Base-by-base conservation (phyloP, 208 protist species). In the Acanthamoeba triangularis region DNA sequence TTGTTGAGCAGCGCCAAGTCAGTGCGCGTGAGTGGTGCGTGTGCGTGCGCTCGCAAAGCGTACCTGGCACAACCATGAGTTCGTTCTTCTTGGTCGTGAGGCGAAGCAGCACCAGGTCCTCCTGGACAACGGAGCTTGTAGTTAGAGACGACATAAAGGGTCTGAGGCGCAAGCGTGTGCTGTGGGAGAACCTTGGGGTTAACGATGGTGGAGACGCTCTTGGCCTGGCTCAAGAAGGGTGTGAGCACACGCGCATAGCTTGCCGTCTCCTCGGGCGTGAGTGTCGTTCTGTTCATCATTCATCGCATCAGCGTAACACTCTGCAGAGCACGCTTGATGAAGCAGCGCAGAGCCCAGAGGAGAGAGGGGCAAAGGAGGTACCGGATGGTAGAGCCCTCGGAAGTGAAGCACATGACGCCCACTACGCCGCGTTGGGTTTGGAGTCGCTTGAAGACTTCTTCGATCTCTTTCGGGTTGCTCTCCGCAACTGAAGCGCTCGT, bases 381-480 rank as follows among this genome's bases (percentile, higher is more conserved):
- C 78, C 78, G 78, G 16, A 87, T 20, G 18, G 49, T 87, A 5
- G 78, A 87, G 23, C 78, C 78, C 47, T 87, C 47, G 28, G 47
- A 33, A 8, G 78, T 87, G 78, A 87, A 87, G 78, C 78, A 87
- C 78, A 87, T 87, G n/a, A 87, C 78, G n/a, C 78, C 78, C 18
- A 87, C 78, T 4, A 87, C 78, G 2, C 78, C 78, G 30, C 8
- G 78, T 47, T 87, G 78, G 47, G 4, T 35, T 30, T 87, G 78
- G 1, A 87, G 49, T 23, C 78, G 78, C 41, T 87, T 87, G 47
- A 87, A 87, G 47, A 61, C 47, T 25, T 87, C 78, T 1, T 87
- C 78, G 10, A 87, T 87, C 78, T 87, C 78, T 47, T 61, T 87
- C 8, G 49, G 78, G 33, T 87, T 78, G 23, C 25, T 47, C 63